Conservation (phyloP, 2,329 filamentous ascomycete species). For the Keithomyces neogunnii region DNA sequence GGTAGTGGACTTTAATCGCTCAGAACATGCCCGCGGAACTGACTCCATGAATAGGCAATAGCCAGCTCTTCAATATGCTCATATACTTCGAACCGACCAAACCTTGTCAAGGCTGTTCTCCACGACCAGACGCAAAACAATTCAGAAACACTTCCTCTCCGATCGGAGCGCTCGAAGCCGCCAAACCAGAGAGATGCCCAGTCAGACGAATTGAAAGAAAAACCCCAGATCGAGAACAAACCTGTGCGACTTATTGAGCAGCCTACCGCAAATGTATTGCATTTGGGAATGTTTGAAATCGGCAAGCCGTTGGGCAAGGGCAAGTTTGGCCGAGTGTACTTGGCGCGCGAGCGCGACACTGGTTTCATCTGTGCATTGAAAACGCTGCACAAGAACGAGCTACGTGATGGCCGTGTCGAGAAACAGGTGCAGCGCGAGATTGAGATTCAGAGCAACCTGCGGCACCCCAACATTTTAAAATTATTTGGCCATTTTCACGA, state of each 20-base stretch:
- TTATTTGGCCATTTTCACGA: slow-evolving; percentile 67
- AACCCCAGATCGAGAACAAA: neutral
- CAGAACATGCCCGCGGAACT: neutral
- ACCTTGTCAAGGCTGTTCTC: slow-evolving; percentile 1
- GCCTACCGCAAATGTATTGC: neutral
- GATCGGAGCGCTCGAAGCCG: neutral
- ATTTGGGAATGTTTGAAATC: slow-evolving; percentile 62
- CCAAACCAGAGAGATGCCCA: neutral
- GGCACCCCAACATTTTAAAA: slow-evolving; percentile 55
- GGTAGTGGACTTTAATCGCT: neutral
- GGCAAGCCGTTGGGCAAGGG: slow-evolving; percentile 65
- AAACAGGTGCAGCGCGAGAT: slow-evolving; percentile 65
- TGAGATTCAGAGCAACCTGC: slow-evolving; percentile 64
- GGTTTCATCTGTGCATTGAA: slow-evolving; percentile 66
- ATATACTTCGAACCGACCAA: neutral
- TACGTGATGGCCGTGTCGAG: slow-evolving; percentile 57
- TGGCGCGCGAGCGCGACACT: slow-evolving; percentile 56
- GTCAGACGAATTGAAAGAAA: neutral
- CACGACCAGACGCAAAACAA: neutral
- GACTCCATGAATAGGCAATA: slow-evolving; percentile 23
- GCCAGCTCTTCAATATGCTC: neutral
- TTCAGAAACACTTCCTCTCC: neutral
- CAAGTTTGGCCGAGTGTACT: slow-evolving; percentile 65
- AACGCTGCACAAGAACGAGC: slow-evolving; percentile 60
- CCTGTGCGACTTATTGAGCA: neutral